Evolutionary conservation across 2,329 filamentous ascomycete genomes (phyloP), one percentile per base, ranked within the genome.

Genomic region (Aulographum hederae): DNA sequence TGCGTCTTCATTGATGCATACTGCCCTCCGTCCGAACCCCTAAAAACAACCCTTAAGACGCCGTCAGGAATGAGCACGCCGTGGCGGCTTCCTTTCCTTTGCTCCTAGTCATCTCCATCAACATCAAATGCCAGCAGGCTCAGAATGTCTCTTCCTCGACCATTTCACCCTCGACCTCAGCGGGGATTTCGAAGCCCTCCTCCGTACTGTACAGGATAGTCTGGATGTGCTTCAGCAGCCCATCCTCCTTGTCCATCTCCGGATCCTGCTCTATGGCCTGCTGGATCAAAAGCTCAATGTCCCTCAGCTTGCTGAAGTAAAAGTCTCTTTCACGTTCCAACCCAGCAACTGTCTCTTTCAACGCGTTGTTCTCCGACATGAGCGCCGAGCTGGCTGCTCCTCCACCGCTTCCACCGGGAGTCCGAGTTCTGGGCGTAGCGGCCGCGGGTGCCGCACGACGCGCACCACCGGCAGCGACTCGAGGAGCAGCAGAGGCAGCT

Each of bases 271-370:
- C 89, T 48, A 91, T 78, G 8, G 85, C 84, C 47, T 81, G 78
- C 61, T 98, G 89, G 34, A 98, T 70, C 46, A 98, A 62, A 41
- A 98, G 63, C 60, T 98, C 89, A 44, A 98, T 98, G 51, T 98
- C 89, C 37, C 89, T 71, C 41, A 98, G 67, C 65, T 98, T 98
- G 67, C 81, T 91, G 58, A 98, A 98, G 65, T 98, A 98, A 54
- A 98, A 98, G 54, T 98, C 89, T 31, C 89, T 71, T 63, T 98
- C 89, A 45, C 89, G 77, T 65, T 98, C 89, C 26, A 98, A 65
- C 2, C 89, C 89, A 10, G 72, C 67, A n/a, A 98, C 86, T 0
- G 82, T 93, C 61, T 95, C 86, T 66, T 93, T 93, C 43, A 95
- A 67, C 18, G 78, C 79, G 26, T 69, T 67, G 51, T 92, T 89